These are phyloP conservation scores for Tolypocladium cylindrosporum DNA, from an alignment of 2,329 filamentous ascomycete genomes.

Conservation along the genomic window DNA sequence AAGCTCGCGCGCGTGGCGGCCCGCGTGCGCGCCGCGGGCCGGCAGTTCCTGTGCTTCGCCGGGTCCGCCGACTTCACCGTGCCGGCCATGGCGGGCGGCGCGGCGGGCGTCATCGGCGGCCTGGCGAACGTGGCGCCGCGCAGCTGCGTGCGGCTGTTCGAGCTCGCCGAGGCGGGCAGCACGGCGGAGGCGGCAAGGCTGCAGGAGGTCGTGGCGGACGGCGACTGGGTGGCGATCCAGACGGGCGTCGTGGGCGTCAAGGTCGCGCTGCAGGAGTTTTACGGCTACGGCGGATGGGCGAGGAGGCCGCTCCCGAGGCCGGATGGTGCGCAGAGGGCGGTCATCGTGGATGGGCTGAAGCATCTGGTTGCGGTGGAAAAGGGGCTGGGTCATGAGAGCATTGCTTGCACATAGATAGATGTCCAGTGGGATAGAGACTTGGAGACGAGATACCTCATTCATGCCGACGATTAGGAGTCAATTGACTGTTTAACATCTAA, in stretches of 20 bases:
- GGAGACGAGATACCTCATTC: background rate
- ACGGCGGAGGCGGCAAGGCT: too few relatives aligned
- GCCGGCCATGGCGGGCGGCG: constrained; percentile 58
- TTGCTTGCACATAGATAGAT: background rate
- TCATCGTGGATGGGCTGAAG: constrained; percentile 43
- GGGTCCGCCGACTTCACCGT: constrained; percentile 62
- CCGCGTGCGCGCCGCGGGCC: too few relatives aligned
- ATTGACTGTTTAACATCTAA: background rate
- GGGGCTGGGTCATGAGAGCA: constrained; percentile 25
- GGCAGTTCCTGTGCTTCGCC: too few relatives aligned
- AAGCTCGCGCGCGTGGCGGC: too few relatives aligned
- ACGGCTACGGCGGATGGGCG: constrained; percentile 53
- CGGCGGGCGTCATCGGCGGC: constrained; percentile 58
- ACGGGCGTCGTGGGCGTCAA: constrained; percentile 64
- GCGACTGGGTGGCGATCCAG: too few relatives aligned
- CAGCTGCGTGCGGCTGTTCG: too few relatives aligned
- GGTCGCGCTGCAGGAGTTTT: constrained; percentile 49
- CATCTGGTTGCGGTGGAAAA: constrained; percentile 61
- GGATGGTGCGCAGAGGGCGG: constrained; percentile 41
- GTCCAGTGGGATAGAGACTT: background rate
- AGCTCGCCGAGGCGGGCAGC: too few relatives aligned
- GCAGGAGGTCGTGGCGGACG: too few relatives aligned
- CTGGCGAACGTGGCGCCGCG: too few relatives aligned
- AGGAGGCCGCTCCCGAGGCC: constrained; percentile 56
- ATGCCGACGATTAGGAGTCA: background rate